phyloP scores from a whole-genome alignment of 2,329 filamentous ascomycete genomes.

The Aspergillus piperis region DNA sequence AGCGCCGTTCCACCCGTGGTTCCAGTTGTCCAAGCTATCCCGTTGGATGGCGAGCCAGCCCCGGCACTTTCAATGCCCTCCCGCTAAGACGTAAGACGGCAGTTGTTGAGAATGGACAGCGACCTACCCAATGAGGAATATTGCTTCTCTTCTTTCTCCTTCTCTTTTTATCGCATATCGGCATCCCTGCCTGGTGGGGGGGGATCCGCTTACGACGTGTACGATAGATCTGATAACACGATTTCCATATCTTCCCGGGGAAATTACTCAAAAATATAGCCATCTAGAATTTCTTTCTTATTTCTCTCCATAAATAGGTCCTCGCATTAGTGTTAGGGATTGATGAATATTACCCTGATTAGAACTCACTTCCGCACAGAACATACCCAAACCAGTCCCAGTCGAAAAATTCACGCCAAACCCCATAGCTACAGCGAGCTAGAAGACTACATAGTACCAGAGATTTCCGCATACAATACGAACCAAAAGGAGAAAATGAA shows the following conservation, averaged over 20 bases:
- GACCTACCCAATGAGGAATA: neutral
- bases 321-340: neutral
- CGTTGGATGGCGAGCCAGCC: slow-evolving; percentile 19
- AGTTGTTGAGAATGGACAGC: neutral
- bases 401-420: no score
- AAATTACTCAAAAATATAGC: neutral
- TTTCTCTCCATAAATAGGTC: neutral
- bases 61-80: neutral
- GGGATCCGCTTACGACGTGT: slow-evolving; percentile 14
- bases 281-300: neutral
- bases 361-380: no score
- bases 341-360: no score
- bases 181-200: neutral
- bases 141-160: no score
- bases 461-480: no score
- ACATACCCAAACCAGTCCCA: no score
- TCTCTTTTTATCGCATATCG: no score
- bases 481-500: neutral
- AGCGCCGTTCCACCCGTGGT: slow-evolving; percentile 29
- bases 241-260: neutral
- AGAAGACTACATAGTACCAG: neutral
- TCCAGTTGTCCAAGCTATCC: slow-evolving; percentile 31
- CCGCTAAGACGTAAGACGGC: neutral
- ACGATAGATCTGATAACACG: slow-evolving; percentile 10
- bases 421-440: no score